Evolutionary conservation across 1,284 basidiomycete genomes (phyloP).

Genomic region (Pseudozyma hubeiensis): DNA sequence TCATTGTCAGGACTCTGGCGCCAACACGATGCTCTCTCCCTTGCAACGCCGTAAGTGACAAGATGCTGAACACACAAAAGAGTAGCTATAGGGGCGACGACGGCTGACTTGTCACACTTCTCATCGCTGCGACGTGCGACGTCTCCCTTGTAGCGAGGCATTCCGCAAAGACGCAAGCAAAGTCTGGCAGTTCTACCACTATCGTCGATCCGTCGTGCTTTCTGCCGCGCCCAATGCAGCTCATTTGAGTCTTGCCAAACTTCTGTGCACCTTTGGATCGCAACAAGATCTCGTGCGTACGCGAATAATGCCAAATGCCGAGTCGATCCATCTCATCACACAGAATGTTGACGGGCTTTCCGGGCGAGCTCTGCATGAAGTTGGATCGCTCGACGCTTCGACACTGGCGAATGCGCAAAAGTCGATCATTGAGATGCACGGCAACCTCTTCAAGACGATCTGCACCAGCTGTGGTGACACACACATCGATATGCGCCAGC

Average conservation of each 20-base stretch:
- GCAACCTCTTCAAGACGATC: slow-evolving; percentile 74
- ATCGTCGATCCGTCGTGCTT: slow-evolving; percentile 72
- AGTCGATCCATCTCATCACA: slow-evolving; percentile 73
- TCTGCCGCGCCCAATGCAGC: slow-evolving; percentile 74
- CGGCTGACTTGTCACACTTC: no score
- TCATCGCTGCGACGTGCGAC: no score
- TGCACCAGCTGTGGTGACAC: slow-evolving; percentile 73
- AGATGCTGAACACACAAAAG: no score
- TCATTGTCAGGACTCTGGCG: slow-evolving; percentile 72
- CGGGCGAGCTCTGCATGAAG: slow-evolving; percentile 63
- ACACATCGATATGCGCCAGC: slow-evolving; percentile 71
- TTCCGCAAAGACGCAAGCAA: slow-evolving; percentile 73
- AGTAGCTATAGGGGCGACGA: no score
- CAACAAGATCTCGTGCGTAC: neutral
- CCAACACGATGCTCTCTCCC: slow-evolving; percentile 73
- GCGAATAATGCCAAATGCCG: slow-evolving; percentile 20
- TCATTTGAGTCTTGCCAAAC: slow-evolving; percentile 73
- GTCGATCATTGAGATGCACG: slow-evolving; percentile 75
- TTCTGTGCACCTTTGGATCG: slow-evolving; percentile 67
- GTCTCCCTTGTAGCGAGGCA: slow-evolving; percentile 68
- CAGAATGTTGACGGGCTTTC: slow-evolving; percentile 79
- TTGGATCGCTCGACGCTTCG: neutral
- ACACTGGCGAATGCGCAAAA: neutral
- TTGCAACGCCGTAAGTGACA: slow-evolving; percentile 73
- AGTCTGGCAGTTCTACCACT: slow-evolving; percentile 78